phyloP scores from a whole-genome alignment of 805 yeast genomes.

The Saccharomycopsis synnaedendra region DNA sequence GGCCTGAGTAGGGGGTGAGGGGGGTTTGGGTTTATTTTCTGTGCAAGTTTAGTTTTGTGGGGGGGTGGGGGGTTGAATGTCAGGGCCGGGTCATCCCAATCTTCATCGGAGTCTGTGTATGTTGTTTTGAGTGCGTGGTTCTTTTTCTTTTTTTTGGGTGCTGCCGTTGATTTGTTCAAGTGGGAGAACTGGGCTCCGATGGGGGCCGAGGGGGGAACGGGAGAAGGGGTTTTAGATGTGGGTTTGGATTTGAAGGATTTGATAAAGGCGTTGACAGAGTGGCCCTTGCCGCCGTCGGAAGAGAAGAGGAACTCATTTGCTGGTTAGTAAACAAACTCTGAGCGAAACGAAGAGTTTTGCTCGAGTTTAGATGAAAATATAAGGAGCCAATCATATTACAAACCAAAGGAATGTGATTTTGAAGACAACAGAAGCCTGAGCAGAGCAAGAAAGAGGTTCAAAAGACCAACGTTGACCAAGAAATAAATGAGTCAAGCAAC shows the following conservation, averaged over 20 bases:
- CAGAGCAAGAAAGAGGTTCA: neutral
- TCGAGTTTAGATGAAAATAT: neutral
- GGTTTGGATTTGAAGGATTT: constrained; percentile 25
- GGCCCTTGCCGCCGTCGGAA: constrained; percentile 59
- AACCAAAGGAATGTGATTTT: neutral
- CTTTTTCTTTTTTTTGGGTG: neutral
- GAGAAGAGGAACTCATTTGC: constrained; percentile 57
- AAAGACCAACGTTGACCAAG: neutral
- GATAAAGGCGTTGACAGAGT: constrained; percentile 40
- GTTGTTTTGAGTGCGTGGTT: constrained; percentile 6
- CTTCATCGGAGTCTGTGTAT: constrained; percentile 74
- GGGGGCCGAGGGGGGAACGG: neutral
- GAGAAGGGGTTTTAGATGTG: constrained; percentile 18
- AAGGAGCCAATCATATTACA: neutral
- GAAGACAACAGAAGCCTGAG: neutral
- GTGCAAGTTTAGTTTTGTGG: neutral
- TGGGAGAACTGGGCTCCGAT: constrained; percentile 46
- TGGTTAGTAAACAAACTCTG: neutral
- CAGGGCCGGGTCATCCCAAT: constrained; percentile 79
- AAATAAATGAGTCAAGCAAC: too few relatives aligned
- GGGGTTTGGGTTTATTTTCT: neutral
- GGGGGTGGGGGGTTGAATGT: constrained; percentile 17
- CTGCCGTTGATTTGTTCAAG: constrained; percentile 25
- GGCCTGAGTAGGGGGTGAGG: neutral
- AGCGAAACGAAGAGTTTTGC: neutral